phyloP scores from a whole-genome alignment of 2,329 filamentous ascomycete species.

The Blastomyces gilchristii region DNA sequence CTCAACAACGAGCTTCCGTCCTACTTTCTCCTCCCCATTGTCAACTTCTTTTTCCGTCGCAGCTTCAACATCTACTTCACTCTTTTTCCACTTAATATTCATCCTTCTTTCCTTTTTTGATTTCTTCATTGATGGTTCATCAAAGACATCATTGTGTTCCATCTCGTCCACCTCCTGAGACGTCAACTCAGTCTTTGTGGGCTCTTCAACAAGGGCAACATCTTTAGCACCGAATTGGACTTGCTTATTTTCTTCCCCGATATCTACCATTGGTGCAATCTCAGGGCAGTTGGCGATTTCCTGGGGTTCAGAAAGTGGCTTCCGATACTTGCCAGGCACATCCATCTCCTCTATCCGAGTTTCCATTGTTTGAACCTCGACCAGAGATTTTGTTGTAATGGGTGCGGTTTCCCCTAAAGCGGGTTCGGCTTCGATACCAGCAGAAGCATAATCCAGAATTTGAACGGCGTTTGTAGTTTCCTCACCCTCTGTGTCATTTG shows the following conservation, averaged over 20 bases:
- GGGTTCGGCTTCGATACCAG: background rate
- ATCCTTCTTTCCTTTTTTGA: slow-evolving; percentile 21
- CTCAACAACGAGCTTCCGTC: background rate
- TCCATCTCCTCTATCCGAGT: background rate
- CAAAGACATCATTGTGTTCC: slow-evolving; percentile 14
- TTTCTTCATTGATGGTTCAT: slow-evolving; percentile 25
- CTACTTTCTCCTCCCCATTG: background rate
- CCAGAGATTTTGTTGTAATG: background rate
- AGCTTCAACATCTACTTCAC: background rate
- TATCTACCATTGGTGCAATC: background rate
- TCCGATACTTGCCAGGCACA: background rate
- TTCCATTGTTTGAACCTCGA: background rate
- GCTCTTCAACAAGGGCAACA: background rate
- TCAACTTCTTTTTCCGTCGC: background rate
- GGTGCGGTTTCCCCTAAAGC: background rate
- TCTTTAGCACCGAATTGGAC: background rate
- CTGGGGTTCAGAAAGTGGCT: background rate
- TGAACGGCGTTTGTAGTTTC: background rate
- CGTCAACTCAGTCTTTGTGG: background rate
- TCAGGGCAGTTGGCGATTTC: background rate
- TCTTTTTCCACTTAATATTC: slow-evolving; percentile 15
- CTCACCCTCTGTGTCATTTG: slow-evolving; percentile 1
- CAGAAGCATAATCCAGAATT: background rate
- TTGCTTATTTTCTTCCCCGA: background rate
- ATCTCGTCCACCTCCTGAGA: background rate